A percentile compares a stretch with the other conserved stretches of the same genome.
phyloP scores from a whole-genome alignment of 495 filamentous ascomycete genomes.

The Penicillium diatomitis region DNA sequence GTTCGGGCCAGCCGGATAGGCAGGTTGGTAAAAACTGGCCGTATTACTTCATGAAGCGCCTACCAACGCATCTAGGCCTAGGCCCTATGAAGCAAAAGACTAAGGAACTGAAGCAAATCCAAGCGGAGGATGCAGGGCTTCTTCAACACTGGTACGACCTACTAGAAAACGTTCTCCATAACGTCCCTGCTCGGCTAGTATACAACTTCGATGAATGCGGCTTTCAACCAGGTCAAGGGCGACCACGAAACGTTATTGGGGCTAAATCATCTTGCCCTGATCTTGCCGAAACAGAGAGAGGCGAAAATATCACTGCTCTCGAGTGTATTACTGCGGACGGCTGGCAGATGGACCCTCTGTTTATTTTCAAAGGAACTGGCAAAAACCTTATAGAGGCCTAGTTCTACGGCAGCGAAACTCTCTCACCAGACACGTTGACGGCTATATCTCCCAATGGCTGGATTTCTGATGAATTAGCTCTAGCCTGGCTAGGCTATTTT shows the following conservation, averaged over 20 bases:
- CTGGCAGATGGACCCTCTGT: background rate
- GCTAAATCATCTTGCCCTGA: background rate
- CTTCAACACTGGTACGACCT: background rate
- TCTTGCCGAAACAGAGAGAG: background rate
- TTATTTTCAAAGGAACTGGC: background rate
- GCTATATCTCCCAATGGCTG: background rate
- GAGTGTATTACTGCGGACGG: slow-evolving; percentile 1
- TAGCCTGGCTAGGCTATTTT: background rate
- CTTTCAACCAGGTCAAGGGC: background rate
- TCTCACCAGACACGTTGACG: background rate
- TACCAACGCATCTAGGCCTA: background rate
- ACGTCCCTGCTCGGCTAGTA: background rate
- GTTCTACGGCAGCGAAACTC: background rate
- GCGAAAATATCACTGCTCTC: background rate
- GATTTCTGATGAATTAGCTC: background rate
- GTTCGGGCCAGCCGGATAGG: background rate
- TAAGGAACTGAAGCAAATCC: background rate
- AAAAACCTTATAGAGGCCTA: background rate
- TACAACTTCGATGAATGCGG: slow-evolving; percentile 1
- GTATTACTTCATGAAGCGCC: background rate
- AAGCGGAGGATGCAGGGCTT: background rate
- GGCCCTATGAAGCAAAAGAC: background rate
- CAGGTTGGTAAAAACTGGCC: background rate
- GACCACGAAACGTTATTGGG: background rate
- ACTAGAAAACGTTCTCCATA: background rate